Conservation (phyloP, 2,329 filamentous ascomycete species). For the Fusarium subtropicale region DNA sequence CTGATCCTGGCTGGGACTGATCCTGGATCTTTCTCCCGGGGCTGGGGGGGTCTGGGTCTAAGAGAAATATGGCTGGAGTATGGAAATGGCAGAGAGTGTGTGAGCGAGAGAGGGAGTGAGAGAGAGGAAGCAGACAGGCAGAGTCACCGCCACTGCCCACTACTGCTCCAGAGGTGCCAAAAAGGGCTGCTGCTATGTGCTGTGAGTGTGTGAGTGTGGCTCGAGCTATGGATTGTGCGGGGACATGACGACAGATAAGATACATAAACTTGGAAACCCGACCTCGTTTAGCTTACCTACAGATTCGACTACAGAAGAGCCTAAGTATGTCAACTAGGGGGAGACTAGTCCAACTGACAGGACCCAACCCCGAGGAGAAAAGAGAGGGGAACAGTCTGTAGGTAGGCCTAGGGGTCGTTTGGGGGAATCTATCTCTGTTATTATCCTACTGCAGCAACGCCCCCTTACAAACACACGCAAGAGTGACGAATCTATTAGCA, state of each 20-base stretch:
- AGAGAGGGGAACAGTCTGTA: conserved; percentile 1
- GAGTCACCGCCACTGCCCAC: conserved; percentile 17
- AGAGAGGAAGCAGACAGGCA: background rate
- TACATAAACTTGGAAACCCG: conserved; percentile 24
- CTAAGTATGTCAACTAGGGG: background rate
- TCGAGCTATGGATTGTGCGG: conserved; percentile 38
- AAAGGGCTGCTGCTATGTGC: conserved; percentile 22
- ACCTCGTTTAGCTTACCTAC: conserved; percentile 9
- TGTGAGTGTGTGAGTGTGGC: conserved; percentile 37
- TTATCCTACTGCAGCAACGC: background rate
- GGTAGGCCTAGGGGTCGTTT: background rate
- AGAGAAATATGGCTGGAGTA: conserved; percentile 9
- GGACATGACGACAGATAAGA: conserved; percentile 43
- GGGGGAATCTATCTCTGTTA: background rate
- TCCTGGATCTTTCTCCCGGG: background rate
- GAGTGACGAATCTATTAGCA: background rate
- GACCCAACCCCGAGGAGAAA: conserved; percentile 9
- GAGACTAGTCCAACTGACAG: conserved; percentile 6
- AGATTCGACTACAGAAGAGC: background rate
- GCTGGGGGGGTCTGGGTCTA: conserved; percentile 25
- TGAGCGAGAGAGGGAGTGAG: conserved; percentile 11
- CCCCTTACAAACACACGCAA: background rate
- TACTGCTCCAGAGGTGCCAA: conserved; percentile 11
- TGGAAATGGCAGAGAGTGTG: conserved; percentile 17
- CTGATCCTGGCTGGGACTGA: conserved; percentile 12